Evolutionary conservation across 2,329 filamentous ascomycete genomes (phyloP), one percentile per base, ranked within the genome.

Genomic region (Fusarium citri): DNA sequence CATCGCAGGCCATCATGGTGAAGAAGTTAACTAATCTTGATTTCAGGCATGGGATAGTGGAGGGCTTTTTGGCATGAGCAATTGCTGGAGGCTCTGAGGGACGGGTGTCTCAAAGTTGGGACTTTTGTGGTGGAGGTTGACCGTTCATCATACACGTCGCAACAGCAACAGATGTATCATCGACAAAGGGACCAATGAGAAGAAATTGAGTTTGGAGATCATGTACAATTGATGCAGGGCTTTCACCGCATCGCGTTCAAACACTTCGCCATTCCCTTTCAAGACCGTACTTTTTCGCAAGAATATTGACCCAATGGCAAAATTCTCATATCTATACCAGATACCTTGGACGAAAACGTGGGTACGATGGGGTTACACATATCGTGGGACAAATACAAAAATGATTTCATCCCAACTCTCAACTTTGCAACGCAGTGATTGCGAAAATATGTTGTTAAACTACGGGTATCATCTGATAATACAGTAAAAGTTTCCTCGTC

Each of bases 391-490:
- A n/a, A n/a, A 37, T n/a, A n/a, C 34, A 12, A 11, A 31, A n/a
- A 7, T 2, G 16, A 4, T 2, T n/a, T 37, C 18, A n/a, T 1
- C 9, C 18, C 16, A 34, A 34, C 8, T 16, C 8, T 34, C 8
- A n/a, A 34, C 28, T 26, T 37, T n/a, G 26, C 10, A 26, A 11
- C 22, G 11, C 5, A 45, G 26, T 40, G 23, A 4, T n/a, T 34
- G 18, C n/a, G 5, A 18, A 26, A 10, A 20, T 20, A 9, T 9
- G 8, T 6, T 26, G 20, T 31, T 53, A 20, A 56, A 59, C 82
- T 59, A 64, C 31, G 72, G 72, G 69, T 74, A 74, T 74, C 72
- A 67, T 66, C 50, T 56, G 46, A 48, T 59, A 57, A 30, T 50
- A 58, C 47, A 34, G 18, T 72, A 18, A 61, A 55, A n/a, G 55